phyloP scores from a whole-genome alignment of 2,329 filamentous ascomycete genomes.

The Colletotrichum graminicola region DNA sequence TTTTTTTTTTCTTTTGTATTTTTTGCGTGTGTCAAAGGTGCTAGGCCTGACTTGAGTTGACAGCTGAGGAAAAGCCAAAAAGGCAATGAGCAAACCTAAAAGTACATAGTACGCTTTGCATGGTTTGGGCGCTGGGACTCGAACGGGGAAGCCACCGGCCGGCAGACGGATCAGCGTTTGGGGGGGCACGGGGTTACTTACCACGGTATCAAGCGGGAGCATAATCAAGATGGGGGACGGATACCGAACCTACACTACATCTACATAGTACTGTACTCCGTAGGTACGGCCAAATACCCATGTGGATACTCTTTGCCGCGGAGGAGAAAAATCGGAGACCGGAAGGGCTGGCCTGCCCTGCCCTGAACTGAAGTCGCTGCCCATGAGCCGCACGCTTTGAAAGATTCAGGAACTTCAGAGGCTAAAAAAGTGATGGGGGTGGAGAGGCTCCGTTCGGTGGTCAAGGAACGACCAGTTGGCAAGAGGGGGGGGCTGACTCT shows the following conservation, averaged over 20 bases:
- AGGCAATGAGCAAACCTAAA: not conserved
- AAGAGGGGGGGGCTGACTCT: not conserved
- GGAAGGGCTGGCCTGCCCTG: no score
- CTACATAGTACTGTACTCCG: no score
- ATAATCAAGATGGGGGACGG: not conserved
- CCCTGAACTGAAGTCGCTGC: no score
- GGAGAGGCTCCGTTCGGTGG: conserved; percentile 2
- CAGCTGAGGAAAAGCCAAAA: not conserved
- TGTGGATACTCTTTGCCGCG: no score
- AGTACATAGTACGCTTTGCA: not conserved
- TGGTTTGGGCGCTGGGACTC: conserved; percentile 4
- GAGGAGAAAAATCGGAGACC: not conserved
- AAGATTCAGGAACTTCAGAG: conserved; percentile 8
- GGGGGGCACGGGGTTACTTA: not conserved
- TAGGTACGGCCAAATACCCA: no score
- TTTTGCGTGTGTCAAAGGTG: conserved; percentile 1
- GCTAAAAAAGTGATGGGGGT: conserved; percentile 5
- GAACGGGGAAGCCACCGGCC: conserved; percentile 10
- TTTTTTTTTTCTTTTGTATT: not conserved
- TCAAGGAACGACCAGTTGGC: not conserved
- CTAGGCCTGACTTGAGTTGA: not conserved
- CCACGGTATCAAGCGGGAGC: not conserved
- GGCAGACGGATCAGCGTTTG: conserved; percentile 2
- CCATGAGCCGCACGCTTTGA: conserved; percentile 5
- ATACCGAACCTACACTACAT: not conserved